Percentiles rank a stretch among this genome's conserved stretches.
phyloP scores from a whole-genome alignment of 2,329 filamentous ascomycete genomes.

The Emmonsiellopsis sp. region DNA sequence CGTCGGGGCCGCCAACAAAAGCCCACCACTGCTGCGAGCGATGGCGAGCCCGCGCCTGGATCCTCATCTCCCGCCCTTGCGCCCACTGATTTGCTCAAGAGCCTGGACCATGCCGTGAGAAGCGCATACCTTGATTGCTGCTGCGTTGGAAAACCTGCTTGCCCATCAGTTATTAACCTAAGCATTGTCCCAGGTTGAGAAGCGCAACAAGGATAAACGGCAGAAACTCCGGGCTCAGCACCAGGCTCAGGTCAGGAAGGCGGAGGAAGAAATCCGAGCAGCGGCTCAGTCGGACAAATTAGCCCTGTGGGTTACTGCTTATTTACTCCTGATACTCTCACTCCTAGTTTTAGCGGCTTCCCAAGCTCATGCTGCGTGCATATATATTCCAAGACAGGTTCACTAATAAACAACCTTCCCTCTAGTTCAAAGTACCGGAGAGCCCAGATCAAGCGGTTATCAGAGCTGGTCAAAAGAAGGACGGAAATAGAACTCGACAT shows the following conservation, averaged over 20 bases:
- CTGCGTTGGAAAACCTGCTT: background rate
- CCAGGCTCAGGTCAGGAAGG: slow-evolving; percentile 7
- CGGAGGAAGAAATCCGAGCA: slow-evolving; percentile 7
- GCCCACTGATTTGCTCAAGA: slow-evolving; percentile 8
- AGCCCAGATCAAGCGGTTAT: slow-evolving; percentile 8
- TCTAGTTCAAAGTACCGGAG: slow-evolving; percentile 8
- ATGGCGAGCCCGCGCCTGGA: slow-evolving; percentile 1
- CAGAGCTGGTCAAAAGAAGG: slow-evolving; percentile 10
- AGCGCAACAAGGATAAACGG: slow-evolving; percentile 7
- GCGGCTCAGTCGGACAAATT: slow-evolving; percentile 3
- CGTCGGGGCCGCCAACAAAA: background rate
- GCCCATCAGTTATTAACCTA: background rate
- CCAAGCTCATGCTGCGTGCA: background rate
- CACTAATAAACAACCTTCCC: background rate
- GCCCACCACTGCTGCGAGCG: background rate
- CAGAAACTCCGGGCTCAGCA: slow-evolving; percentile 11
- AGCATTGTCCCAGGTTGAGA: slow-evolving; percentile 6
- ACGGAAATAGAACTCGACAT: slow-evolving; percentile 13
- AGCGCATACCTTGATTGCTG: background rate
- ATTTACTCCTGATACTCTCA: background rate
- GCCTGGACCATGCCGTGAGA: slow-evolving; percentile 12
- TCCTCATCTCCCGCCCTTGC: background rate
- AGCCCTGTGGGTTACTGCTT: slow-evolving; percentile 6
- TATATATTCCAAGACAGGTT: background rate
- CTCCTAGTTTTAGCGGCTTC: background rate